phyloP scores from a whole-genome alignment of 192 early-diverging fungal genomes.

The Umbelopsis vinacea region DNA sequence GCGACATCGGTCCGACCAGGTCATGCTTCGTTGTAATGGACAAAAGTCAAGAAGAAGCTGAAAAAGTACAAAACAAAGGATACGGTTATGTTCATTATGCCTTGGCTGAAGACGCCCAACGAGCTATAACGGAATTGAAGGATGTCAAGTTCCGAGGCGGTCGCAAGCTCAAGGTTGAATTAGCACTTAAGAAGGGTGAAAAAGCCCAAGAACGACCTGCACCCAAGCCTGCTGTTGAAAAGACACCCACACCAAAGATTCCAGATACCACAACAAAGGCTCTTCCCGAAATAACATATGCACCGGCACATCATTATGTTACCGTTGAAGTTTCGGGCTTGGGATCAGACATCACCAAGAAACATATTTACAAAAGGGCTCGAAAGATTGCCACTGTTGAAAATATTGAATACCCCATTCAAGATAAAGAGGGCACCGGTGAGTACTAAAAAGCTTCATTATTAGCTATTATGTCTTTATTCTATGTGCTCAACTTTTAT shows the following conservation, averaged over 20 bases:
- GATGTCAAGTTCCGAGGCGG: conserved; percentile 74
- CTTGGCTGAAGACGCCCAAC: conserved; percentile 74
- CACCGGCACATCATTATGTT: conserved; percentile 36
- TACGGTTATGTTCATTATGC: conserved; percentile 94
- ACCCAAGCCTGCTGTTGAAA: conserved; percentile 35
- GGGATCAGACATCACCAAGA: conserved; percentile 64
- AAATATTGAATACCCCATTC: conserved; percentile 67
- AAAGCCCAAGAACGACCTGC: conserved; percentile 20
- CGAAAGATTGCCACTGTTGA: conserved; percentile 62
- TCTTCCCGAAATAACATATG: conserved; percentile 35
- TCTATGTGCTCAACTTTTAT: conserved; percentile 32
- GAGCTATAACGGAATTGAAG: conserved; percentile 78
- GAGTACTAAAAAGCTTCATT: conserved; percentile 41
- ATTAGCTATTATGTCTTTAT: neutral
- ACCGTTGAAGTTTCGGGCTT: conserved; percentile 61
- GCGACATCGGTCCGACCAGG: conserved; percentile 84
- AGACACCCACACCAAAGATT: conserved; percentile 38
- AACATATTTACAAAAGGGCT: conserved; percentile 78
- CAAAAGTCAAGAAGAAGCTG: conserved; percentile 44
- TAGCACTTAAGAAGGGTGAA: conserved; percentile 66
- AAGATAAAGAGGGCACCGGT: conserved; percentile 45
- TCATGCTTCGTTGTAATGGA: conserved; percentile 89
- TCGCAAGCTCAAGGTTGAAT: conserved; percentile 75
- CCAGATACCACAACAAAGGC: conserved; percentile 33
- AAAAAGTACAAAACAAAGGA: conserved; percentile 72